A percentile compares a stretch with the other conserved stretches of the same genome.
These are phyloP conservation scores for Penicillium goetzii DNA, from an alignment of 495 filamentous ascomycete species.

Conservation along the genomic window DNA sequence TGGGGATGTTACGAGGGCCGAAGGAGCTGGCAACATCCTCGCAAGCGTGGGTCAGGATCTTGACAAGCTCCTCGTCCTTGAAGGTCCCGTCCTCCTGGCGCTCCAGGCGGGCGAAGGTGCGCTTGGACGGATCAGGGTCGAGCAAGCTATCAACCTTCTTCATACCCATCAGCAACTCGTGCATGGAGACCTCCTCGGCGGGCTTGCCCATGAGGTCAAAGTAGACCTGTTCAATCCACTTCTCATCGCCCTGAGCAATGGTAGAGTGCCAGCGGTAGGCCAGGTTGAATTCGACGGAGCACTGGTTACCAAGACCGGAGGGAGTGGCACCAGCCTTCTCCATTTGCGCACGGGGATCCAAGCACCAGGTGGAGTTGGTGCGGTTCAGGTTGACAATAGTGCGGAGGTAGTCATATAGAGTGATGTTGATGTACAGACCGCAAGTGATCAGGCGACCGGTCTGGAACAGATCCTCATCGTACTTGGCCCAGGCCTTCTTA, in stretches of 20 bases:
- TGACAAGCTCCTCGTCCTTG: conserved; percentile 64
- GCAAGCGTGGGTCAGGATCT: conserved; percentile 60
- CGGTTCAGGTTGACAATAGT: conserved; percentile 85
- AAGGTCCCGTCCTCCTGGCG: conserved; percentile 60
- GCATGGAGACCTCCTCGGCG: conserved; percentile 53
- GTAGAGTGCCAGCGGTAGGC: conserved; percentile 75
- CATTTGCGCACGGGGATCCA: conserved; percentile 56
- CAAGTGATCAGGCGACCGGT: conserved; percentile 78
- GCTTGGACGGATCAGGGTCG: conserved; percentile 54
- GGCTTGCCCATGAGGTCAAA: conserved; percentile 58
- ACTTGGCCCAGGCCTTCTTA: conserved; percentile 67
- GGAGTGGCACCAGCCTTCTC: conserved; percentile 59
- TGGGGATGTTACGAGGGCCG: conserved; percentile 63
- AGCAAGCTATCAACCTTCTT: conserved; percentile 54
- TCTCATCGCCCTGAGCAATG: conserved; percentile 63
- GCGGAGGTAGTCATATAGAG: conserved; percentile 80
- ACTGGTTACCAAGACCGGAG: conserved; percentile 70
- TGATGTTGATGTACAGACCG: conserved; percentile 83
- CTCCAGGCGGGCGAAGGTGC: conserved; percentile 61
- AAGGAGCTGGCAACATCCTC: conserved; percentile 64
- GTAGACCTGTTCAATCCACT: conserved; percentile 66
- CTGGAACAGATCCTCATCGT: conserved; percentile 85
- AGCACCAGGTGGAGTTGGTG: conserved; percentile 74
- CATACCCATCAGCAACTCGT: conserved; percentile 57
- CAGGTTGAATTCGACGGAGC: conserved; percentile 72